A percentile compares a stretch with the other conserved stretches of the same genome.
These are phyloP conservation scores for Atkinsonella hypoxylon DNA, from an alignment of 2,329 filamentous ascomycete genomes.

Conservation along the genomic window DNA sequence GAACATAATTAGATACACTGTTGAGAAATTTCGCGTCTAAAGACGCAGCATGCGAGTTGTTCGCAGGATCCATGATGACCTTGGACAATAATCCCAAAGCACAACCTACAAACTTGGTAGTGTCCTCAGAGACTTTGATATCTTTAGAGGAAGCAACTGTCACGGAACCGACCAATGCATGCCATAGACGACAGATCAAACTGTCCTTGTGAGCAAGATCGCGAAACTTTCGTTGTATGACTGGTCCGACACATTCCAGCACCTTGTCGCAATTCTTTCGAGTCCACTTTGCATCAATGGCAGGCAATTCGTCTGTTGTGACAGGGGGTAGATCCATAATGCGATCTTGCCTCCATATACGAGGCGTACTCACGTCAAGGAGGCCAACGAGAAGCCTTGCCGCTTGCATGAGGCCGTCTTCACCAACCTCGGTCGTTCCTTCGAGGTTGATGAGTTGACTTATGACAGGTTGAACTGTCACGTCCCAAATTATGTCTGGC, in stretches of 20 bases:
- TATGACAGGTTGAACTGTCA: constrained; percentile 56
- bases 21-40: constrained; percentile 39
- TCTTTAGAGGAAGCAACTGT: constrained; percentile 67
- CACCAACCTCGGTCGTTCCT: constrained; percentile 24
- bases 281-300: constrained; percentile 78
- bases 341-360: constrained; percentile 64
- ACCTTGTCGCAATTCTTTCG: constrained; percentile 57
- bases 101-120: constrained; percentile 64
- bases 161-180: constrained; percentile 47
- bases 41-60: constrained; percentile 1
- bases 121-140: constrained; percentile 76
- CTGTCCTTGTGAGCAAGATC: constrained; percentile 51
- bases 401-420: constrained; percentile 44
- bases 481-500: constrained; percentile 68
- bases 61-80: constrained; percentile 21
- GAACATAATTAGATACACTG: constrained; percentile 39
- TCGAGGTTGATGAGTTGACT: constrained; percentile 36
- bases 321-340: constrained; percentile 48
- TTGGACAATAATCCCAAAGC: constrained; percentile 57
- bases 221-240: constrained; percentile 49
- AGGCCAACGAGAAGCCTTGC: constrained; percentile 62
- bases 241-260: constrained; percentile 47
- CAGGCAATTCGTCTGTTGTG: constrained; percentile 64
- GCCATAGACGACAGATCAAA: constrained; percentile 42
- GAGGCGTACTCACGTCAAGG: constrained; percentile 43